Percentiles rank a stretch among this genome's conserved stretches.
phyloP scores from a whole-genome alignment of 2,329 filamentous ascomycete species.

The Fusarium pininemorale region DNA sequence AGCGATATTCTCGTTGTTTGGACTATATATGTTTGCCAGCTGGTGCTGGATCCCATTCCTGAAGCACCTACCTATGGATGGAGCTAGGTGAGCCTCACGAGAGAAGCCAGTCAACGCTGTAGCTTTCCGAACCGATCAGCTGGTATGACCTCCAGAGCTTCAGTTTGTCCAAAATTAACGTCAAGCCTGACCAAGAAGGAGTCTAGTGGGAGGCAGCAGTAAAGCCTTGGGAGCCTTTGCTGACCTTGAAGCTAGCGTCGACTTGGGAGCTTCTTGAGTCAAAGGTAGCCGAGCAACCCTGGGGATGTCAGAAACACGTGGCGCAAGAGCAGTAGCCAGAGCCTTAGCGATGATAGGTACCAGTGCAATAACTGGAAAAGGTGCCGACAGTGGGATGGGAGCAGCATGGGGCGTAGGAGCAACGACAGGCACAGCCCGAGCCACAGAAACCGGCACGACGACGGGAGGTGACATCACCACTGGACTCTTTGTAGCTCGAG shows the following conservation, averaged over 20 bases:
- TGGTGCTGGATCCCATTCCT: background rate
- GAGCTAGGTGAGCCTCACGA: background rate
- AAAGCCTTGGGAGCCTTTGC: background rate
- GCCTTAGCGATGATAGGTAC: constrained; percentile 20
- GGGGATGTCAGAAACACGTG: constrained; percentile 2
- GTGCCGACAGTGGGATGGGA: constrained; percentile 17
- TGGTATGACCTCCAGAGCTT: background rate
- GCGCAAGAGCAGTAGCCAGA: constrained; percentile 4
- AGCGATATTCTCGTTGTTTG: fast-evolving
- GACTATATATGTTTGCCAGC: background rate
- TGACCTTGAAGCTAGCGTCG: constrained; percentile 1
- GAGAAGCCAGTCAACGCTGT: background rate
- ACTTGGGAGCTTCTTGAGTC: constrained; percentile 6
- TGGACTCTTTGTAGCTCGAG: background rate
- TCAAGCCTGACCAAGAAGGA: background rate
- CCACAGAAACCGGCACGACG: background rate
- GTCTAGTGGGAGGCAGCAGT: background rate
- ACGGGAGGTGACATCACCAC: background rate
- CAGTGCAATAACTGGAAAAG: constrained; percentile 12
- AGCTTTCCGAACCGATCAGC: background rate
- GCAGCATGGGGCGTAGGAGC: constrained; percentile 5
- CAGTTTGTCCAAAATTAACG: fast-evolving
- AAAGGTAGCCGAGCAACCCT: constrained; percentile 1
- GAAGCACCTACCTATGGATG: background rate
- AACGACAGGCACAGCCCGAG: constrained; percentile 1